Conservation (phyloP, 441 rosid genomes). For the Erodium trifolium region DNA sequence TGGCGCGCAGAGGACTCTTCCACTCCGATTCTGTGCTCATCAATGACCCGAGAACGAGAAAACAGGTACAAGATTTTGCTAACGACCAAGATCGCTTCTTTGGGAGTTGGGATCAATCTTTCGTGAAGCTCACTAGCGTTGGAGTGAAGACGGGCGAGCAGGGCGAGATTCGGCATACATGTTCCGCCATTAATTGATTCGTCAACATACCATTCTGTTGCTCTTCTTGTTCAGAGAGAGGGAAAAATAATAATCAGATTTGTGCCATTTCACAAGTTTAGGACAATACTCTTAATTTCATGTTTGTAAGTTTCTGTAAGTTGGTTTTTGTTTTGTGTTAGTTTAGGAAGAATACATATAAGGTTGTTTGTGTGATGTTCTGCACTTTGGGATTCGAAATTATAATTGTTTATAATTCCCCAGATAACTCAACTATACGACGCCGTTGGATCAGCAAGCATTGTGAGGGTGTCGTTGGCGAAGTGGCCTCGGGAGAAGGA, state of each 20-base stretch:
- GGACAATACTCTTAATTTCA: too few relatives aligned
- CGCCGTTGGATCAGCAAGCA: neutral
- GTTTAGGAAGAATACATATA: too few relatives aligned
- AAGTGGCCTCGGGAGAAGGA: conserved; percentile 19
- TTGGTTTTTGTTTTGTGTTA: too few relatives aligned
- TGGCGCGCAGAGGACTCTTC: conserved; percentile 58
- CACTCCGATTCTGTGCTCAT: conserved; percentile 72
- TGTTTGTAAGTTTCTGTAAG: too few relatives aligned
- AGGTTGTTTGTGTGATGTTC: too few relatives aligned
- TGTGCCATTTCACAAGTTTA: too few relatives aligned
- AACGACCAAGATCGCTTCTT: conserved; percentile 47
- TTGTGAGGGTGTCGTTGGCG: conserved; percentile 23
- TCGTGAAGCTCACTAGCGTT: conserved; percentile 56
- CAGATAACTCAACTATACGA: too few relatives aligned
- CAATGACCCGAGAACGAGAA: conserved; percentile 51
- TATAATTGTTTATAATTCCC: too few relatives aligned
- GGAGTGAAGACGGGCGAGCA: conserved; percentile 48
- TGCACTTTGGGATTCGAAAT: too few relatives aligned
- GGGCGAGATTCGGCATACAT: conserved; percentile 63
- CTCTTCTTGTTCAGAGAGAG: too few relatives aligned
- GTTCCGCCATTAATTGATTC: conserved; percentile 34
- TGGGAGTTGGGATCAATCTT: conserved; percentile 53
- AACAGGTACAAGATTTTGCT: conserved; percentile 51
- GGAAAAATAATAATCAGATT: too few relatives aligned
- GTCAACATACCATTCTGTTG: too few relatives aligned